Evolutionary conservation across 2,329 filamentous ascomycete species (phyloP), one percentile per base, ranked within the genome.

Genomic region (Microsporum ferrugineum): DNA sequence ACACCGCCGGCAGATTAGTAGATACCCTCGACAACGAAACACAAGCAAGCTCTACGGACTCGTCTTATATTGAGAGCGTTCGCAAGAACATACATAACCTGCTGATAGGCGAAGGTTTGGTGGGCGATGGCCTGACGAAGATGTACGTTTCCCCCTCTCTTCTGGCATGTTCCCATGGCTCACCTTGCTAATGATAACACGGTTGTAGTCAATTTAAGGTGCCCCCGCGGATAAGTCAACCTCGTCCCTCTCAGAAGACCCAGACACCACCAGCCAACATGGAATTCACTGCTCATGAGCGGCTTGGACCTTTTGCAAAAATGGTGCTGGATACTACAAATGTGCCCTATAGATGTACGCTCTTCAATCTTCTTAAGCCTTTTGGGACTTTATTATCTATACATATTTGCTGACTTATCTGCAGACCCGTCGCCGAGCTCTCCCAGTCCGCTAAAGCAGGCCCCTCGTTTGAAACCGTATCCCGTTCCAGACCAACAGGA

Each of bases 41-140:
- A 62, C 75, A 78, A 45, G 81, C 82, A 29, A 77, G 79, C 56
- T 80, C 82, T 49, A 70, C 71, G 55, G 71, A 74, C 53, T 86
- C 88, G 23, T 82, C 83, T 69, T 82, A 84, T 65, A 77, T 91
- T 55, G 86, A 88, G 66, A 84, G 86, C 66, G 87, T 85, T 8
- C 79, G 91, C 53, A 82, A 87, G 67, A 86, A 92, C 71, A 79
- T 96, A 34, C 83, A 89, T 61, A 84, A 86, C 64, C 81, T 95
- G 45, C 74, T 96, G 31, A 17, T 55, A 55, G 51, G 51, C 31
- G 51, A 55, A n/a, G 51, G 51, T 4, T 23, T 55, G 31, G 57
- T 17, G 5, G 39, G 61, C 27, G 63, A 63, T 31, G 53, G 17
- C 17, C 39, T 63, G 31, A 63, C 60, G 31, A 39, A 60, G 34